A percentile compares a stretch with the other conserved stretches of the same genome.
phyloP scores from a whole-genome alignment of 2,329 filamentous ascomycete genomes.

The Colletotrichum aenigma region DNA sequence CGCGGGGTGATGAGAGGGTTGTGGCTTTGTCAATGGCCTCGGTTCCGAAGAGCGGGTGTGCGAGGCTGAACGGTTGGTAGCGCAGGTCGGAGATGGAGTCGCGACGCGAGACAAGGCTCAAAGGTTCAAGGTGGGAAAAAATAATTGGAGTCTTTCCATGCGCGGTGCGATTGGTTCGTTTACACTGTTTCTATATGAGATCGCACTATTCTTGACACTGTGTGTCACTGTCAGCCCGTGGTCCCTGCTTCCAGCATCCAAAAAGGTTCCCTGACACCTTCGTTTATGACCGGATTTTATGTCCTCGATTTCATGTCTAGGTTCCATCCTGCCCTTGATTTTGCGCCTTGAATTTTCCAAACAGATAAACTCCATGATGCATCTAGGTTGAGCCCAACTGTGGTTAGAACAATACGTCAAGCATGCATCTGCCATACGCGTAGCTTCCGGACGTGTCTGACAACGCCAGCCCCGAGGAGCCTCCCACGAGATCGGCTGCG shows the following conservation, averaged over 20 bases:
- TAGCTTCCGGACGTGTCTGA: not conserved
- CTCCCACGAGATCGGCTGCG: not conserved
- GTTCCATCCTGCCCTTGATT: not conserved
- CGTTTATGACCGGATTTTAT: not conserved
- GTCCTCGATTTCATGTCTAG: not conserved
- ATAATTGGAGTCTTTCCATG: not conserved
- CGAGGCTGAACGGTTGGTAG: conserved; percentile 8
- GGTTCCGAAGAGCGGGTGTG: not conserved
- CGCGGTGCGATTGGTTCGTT: not conserved
- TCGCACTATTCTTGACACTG: fast-evolving
- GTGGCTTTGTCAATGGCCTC: not conserved
- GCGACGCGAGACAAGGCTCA: conserved; percentile 17
- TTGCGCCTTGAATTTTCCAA: not conserved
- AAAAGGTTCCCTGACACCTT: not conserved
- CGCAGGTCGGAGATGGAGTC: conserved; percentile 16
- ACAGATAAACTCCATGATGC: not conserved
- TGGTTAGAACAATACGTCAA: not conserved
- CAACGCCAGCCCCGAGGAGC: not conserved
- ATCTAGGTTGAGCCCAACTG: not conserved
- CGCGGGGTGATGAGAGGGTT: not conserved
- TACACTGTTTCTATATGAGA: fast-evolving
- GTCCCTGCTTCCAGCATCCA: not conserved
- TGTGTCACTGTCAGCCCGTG: not conserved
- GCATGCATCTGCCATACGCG: fast-evolving
- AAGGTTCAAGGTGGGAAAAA: not conserved